Evolutionary conservation across 345 rosid genomes (phyloP).

Genomic region (Euclidium syriacum): DNA sequence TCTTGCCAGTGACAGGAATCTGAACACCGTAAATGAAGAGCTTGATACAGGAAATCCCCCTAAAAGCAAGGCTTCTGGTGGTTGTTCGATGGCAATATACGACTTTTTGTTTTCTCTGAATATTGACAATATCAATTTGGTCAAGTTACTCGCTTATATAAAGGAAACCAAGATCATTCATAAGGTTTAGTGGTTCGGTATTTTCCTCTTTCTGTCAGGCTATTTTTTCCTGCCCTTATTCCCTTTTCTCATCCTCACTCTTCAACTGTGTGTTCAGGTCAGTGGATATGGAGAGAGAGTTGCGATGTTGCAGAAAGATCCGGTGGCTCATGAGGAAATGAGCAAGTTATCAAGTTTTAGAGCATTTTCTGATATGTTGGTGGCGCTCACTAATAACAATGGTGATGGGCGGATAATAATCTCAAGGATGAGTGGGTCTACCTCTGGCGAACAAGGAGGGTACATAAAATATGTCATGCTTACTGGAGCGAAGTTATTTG

Average conservation of each 20-base stretch:
- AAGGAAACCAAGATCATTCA: constrained; percentile 79
- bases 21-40: constrained; percentile 16
- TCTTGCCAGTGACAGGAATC: constrained; percentile 37
- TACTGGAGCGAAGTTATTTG: constrained; percentile 78
- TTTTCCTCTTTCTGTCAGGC: not conserved
- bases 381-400: constrained; percentile 66
- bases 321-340: constrained; percentile 35
- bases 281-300: constrained; percentile 68
- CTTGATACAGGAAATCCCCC: constrained; percentile 34
- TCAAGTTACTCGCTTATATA: constrained; percentile 69
- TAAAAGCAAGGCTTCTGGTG: constrained; percentile 30
- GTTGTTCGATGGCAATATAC: constrained; percentile 68
- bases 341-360: constrained; percentile 70
- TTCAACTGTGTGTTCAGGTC: constrained; percentile 42
- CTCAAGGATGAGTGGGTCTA: constrained; percentile 44
- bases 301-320: constrained; percentile 42
- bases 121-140: constrained; percentile 84
- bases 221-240: constrained; percentile 3
- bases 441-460: constrained; percentile 50
- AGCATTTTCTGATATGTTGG: constrained; percentile 58
- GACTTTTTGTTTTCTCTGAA: constrained; percentile 76
- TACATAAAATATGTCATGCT: constrained; percentile 85
- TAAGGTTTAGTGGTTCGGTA: constrained; percentile 51
- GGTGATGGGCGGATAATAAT: constrained; percentile 89
- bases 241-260: not conserved